Evolutionary conservation across 2,329 filamentous ascomycete genomes (phyloP).

Genomic region (Alternaria postmessia): DNA sequence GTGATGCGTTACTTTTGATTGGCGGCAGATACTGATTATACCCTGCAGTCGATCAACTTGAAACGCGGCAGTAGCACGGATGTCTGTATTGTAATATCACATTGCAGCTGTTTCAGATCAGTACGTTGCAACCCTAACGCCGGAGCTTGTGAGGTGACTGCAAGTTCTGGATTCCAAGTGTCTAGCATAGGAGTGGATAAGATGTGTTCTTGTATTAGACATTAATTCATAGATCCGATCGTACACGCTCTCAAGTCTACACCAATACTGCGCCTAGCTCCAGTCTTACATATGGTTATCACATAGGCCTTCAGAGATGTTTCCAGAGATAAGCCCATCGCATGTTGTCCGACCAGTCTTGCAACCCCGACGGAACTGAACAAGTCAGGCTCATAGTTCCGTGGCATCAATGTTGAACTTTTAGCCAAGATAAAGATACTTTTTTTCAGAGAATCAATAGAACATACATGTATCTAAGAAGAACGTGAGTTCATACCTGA

Average conservation of each 20-base stretch:
- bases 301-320: background rate
- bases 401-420: background rate
- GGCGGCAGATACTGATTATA: background rate
- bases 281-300: background rate
- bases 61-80: background rate
- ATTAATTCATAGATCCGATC: too few relatives aligned
- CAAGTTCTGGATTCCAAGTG: background rate
- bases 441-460: background rate
- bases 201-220: background rate
- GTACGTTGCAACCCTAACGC: background rate
- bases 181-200: background rate
- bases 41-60: background rate
- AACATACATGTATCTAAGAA: background rate
- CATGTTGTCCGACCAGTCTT: background rate
- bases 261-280: background rate
- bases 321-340: background rate
- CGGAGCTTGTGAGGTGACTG: background rate
- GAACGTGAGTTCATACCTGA: background rate
- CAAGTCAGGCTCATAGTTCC: background rate
- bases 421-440: background rate
- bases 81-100: background rate
- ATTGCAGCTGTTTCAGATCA: background rate
- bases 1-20: background rate
- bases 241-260: background rate
- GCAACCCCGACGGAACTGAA: background rate